Conservation (phyloP, 208 protist genomes). For the Histomonas meleagridis region DNA sequence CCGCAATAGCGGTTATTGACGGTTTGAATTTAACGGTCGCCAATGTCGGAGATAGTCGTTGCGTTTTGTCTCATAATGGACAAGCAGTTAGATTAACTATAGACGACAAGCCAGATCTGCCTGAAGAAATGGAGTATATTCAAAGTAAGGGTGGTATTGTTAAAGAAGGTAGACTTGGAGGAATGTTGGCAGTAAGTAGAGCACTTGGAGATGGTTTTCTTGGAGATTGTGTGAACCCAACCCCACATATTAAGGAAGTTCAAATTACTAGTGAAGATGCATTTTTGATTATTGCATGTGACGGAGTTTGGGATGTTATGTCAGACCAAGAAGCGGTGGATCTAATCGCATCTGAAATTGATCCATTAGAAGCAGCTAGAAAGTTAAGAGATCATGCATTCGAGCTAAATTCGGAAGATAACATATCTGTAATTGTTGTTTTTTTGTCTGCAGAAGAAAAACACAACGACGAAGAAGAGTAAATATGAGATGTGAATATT, state of each 20-base stretch:
- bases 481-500: too few relatives aligned
- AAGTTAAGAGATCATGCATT: background rate
- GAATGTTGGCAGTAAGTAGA: background rate
- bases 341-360: background rate
- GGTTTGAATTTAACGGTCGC: background rate
- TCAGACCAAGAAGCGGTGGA: background rate
- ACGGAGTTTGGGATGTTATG: slow-evolving; percentile 31
- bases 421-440: background rate
- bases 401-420: background rate
- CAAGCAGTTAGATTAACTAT: background rate
- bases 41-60: slow-evolving; percentile 1
- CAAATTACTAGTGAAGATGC: background rate
- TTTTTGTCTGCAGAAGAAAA: background rate
- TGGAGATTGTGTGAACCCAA: background rate
- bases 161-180: background rate
- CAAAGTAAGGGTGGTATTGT: background rate
- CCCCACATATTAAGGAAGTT: background rate
- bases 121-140: background rate
- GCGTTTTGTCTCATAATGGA: background rate
- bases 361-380: background rate
- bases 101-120: background rate
- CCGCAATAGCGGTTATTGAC: background rate
- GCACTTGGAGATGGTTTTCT: slow-evolving; percentile 31
- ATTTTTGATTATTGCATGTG: slow-evolving; percentile 22
- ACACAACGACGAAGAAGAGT: too few relatives aligned